Percentiles rank a stretch among this genome's conserved stretches.
Conservation (phyloP, 805 yeast genomes). For the Spathaspora sp. region DNA sequence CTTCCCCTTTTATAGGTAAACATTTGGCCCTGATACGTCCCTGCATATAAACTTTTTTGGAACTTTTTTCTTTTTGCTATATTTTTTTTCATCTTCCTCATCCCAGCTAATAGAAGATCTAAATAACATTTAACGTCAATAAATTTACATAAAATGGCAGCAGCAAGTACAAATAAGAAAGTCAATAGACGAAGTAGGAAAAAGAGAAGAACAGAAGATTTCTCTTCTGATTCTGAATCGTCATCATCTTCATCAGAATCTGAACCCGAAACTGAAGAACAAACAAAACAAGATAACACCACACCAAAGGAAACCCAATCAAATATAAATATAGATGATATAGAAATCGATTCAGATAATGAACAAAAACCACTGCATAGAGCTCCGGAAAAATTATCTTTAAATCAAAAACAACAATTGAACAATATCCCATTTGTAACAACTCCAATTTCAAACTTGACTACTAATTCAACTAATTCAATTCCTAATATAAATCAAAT, state of each 20-base stretch:
- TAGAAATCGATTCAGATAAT: conserved; percentile 26
- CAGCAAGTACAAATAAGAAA: conserved; percentile 4
- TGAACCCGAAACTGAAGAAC: conserved; percentile 12
- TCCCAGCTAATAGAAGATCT: neutral
- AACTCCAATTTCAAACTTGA: conserved; percentile 15
- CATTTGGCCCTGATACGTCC: too few relatives aligned
- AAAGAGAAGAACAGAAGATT: conserved; percentile 82
- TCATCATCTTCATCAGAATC: conserved; percentile 33
- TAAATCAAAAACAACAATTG: conserved; percentile 16
- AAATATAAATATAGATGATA: conserved; percentile 24
- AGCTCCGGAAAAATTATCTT: conserved; percentile 17
- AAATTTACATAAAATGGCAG: conserved; percentile 4
- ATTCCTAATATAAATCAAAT: conserved; percentile 11
- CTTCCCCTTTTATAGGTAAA: too few relatives aligned
- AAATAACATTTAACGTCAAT: neutral
- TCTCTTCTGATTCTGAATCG: conserved; percentile 52
- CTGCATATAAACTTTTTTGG: too few relatives aligned
- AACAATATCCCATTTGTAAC: conserved; percentile 22
- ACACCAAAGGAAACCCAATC: neutral
- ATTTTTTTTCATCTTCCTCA: conserved; percentile 1
- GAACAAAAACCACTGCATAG: conserved; percentile 10
- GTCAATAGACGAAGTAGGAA: conserved; percentile 49
- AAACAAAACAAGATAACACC: conserved; percentile 10
- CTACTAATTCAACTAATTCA: conserved; percentile 9
- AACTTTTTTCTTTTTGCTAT: too few relatives aligned